Conservation (phyloP, 345 rosid species). For the Cochlearia excelsa region DNA sequence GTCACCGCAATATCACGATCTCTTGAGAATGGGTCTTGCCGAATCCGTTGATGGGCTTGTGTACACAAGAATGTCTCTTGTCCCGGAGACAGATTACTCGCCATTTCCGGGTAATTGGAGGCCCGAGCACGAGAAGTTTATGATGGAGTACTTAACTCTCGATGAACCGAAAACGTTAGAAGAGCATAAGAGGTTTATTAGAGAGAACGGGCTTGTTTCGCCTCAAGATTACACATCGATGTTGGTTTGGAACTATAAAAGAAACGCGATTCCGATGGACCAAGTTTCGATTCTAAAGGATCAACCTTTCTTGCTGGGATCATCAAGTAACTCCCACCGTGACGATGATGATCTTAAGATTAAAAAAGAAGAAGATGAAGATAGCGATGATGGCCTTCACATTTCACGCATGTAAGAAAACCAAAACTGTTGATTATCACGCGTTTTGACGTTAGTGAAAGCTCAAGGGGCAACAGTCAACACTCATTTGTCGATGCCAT, state of each 20-base stretch:
- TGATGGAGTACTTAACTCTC: conserved; percentile 72
- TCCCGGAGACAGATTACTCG: conserved; percentile 83
- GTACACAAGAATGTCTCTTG: conserved; percentile 92
- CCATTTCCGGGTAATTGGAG: conserved; percentile 89
- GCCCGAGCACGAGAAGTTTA: conserved; percentile 81
- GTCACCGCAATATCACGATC: conserved; percentile 79
- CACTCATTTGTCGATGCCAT: conserved; percentile 17
- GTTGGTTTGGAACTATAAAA: conserved; percentile 97
- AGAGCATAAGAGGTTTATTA: conserved; percentile 62
- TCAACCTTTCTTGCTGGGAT: conserved; percentile 39
- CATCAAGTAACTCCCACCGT: conserved; percentile 34
- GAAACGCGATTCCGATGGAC: conserved; percentile 68
- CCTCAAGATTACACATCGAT: conserved; percentile 85
- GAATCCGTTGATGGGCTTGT: conserved; percentile 92
- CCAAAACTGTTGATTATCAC: conserved; percentile 10
- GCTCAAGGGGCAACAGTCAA: no score
- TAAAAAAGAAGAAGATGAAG: conserved; percentile 45
- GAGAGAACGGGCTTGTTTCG: conserved; percentile 80
- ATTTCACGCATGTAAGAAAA: conserved; percentile 45
- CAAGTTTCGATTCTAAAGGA: conserved; percentile 56
- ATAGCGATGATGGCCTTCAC: conserved; percentile 42
- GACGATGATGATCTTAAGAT: conserved; percentile 26
- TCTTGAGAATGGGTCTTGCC: conserved; percentile 83
- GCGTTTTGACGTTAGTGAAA: background rate
- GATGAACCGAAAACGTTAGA: conserved; percentile 72